Percentiles rank a stretch among this genome's conserved stretches.
Evolutionary conservation across 1,139 yeast species (phyloP).

Genomic region (Waltiozyma solani): DNA sequence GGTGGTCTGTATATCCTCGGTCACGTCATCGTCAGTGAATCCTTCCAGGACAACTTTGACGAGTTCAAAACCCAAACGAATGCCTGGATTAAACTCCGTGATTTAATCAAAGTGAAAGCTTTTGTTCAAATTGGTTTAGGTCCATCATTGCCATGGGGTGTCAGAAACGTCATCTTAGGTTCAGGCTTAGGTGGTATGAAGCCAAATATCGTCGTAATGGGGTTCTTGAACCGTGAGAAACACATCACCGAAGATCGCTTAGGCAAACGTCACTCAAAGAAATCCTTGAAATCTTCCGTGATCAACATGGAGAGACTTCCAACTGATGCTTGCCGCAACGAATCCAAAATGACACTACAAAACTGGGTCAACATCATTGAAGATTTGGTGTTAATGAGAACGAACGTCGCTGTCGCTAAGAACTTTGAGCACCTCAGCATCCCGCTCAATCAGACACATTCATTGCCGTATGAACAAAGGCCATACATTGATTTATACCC

Average conservation of each 20-base stretch:
- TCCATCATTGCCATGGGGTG: conserved; percentile 92
- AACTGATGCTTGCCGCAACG: conserved; percentile 71
- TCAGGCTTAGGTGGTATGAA: conserved; percentile 96
- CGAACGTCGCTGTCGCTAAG: conserved; percentile 89
- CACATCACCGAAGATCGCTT: background rate
- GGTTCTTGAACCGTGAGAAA: conserved; percentile 61
- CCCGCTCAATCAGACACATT: conserved; percentile 30
- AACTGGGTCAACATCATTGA: conserved; percentile 93
- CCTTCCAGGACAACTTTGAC: conserved; percentile 48
- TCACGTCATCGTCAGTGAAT: conserved; percentile 62
- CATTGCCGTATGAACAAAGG: conserved; percentile 21
- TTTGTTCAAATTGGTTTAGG: conserved; percentile 90
- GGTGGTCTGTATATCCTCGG: conserved; percentile 91
- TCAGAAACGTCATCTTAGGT: conserved; percentile 79
- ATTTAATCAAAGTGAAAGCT: conserved; percentile 70
- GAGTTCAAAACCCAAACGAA: conserved; percentile 64
- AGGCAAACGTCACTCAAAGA: conserved; percentile 12
- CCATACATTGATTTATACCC: conserved; percentile 83
- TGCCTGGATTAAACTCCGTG: conserved; percentile 82
- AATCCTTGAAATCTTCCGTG: conserved; percentile 9
- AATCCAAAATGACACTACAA: conserved; percentile 53
- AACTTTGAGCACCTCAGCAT: conserved; percentile 59
- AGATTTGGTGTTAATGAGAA: conserved; percentile 84
- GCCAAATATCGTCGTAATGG: conserved; percentile 88
- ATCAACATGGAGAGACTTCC: conserved; percentile 40